Percentiles rank a stretch among this genome's conserved stretches.
Conservation (phyloP, 495 filamentous ascomycete species). For the Patellaria atrata region DNA sequence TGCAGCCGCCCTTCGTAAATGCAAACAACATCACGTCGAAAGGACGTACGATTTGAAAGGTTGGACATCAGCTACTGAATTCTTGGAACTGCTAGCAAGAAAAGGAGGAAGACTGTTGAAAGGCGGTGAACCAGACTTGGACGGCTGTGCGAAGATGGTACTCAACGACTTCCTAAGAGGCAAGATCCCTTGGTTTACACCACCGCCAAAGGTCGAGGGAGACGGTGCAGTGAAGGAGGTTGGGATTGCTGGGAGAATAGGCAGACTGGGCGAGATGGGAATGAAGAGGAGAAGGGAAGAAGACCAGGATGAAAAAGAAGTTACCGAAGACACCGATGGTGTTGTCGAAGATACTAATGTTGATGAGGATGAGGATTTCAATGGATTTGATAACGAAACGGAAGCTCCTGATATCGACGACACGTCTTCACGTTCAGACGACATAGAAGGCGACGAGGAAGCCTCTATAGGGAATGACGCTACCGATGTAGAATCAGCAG, state of each 20-base stretch:
- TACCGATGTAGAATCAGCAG: no score
- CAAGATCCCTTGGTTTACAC: slow-evolving; percentile 90
- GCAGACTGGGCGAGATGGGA: slow-evolving; percentile 49
- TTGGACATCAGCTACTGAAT: slow-evolving; percentile 59
- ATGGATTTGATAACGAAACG: slow-evolving; percentile 19
- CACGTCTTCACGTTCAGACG: slow-evolving; percentile 5
- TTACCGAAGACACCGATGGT: slow-evolving; percentile 19
- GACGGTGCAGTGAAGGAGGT: slow-evolving; percentile 36
- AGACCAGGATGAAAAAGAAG: slow-evolving; percentile 19
- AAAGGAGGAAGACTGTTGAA: slow-evolving; percentile 77
- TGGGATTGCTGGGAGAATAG: slow-evolving; percentile 41
- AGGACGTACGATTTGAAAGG: slow-evolving; percentile 79
- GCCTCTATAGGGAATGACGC: no score
- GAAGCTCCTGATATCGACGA: slow-evolving; percentile 8
- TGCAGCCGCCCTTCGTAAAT: slow-evolving; percentile 59
- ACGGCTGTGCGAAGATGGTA: slow-evolving; percentile 90
- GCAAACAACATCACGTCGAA: slow-evolving; percentile 77
- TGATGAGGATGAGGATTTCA: slow-evolving; percentile 15
- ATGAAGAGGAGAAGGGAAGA: slow-evolving; percentile 36
- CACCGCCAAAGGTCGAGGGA: slow-evolving; percentile 43
- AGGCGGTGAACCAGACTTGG: slow-evolving; percentile 82
- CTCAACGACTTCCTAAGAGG: slow-evolving; percentile 90
- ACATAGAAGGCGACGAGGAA: no score
- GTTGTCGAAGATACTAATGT: slow-evolving; percentile 28
- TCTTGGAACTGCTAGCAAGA: slow-evolving; percentile 72